Base-by-base conservation (phyloP, 306 rosid species). In the Senna siamea region DNA sequence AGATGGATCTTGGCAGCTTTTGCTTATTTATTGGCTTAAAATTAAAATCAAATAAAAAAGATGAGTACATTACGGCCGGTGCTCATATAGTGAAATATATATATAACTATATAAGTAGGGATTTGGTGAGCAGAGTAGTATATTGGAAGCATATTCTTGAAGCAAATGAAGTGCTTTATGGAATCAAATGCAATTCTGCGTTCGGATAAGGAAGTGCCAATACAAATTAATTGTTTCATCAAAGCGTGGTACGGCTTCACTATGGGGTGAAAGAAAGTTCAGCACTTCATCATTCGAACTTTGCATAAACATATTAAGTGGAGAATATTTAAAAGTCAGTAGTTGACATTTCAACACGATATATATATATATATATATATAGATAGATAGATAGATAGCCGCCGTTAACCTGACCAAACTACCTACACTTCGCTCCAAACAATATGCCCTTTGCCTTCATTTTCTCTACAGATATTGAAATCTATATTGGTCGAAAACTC, bases 141-240 rank as follows among this genome's bases (percentile, higher is more conserved):
- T 74, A 57, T 73, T 56, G 72, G 44, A 64, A 77, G 83, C 85
- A 84, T 69, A 79, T 77, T 66, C 75, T 60, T 58, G 26, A 56
- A 52, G 52, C 50, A 22, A 26, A 26, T 26, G 30, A 69, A 70
- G 78, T 73, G 85, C 56, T 66, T 78, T 23, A 66, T 60, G 86
- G 87, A 85, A 83, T 83, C 80, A 66, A 76, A 76, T 69, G 72
- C 82, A 83, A 69, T 72, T 79, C 67, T 51, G 38, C 28, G 65
- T 15, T 59, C 1, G 61, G 60, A 62, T 12, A 68, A 80, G 22
- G 66, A 54, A 69, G 52, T 53, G n/a, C 68, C 65, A 48, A 61
- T 32, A 38, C 59, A 64, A 65, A 26, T 81, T 64, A 65, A 32
- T 85, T 63, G 75, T 72, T 76, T 68, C 77, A 68, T 68, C 26